Base-by-base conservation (phyloP, 805 yeast genomes). In the Metschnikowia sp. region DNA sequence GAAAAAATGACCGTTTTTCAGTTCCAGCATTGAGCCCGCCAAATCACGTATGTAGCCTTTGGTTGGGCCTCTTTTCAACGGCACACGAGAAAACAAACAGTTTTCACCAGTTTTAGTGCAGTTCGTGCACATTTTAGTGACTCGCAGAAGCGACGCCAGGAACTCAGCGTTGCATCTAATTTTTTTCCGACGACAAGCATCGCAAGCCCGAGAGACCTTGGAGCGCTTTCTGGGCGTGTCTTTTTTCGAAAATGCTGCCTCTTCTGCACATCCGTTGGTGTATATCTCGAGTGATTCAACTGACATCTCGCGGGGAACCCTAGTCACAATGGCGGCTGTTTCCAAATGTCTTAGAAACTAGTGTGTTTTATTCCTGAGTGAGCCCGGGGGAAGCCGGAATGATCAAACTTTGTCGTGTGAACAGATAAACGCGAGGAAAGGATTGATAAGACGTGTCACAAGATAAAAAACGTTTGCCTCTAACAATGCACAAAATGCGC, bases 131-230 rank as follows among this genome's bases (percentile, higher is more conserved):
- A 73, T 62, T 49, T 74, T 75, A 33, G 75, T 67, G n/a, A 82
- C 75, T 9, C 69, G 66, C 55, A 68, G 77, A 15, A 77, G 70
- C 5, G 72, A 64, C 10, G 65, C 40, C 43, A 72, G 71, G 48
- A 76, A 74, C 26, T 75, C 75, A 19, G 86, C 88, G 61, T 86
- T 82, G 66, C 95, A 86, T 45, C 80, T 74, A 19, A 86, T 76
- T 60, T 86, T 86, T 63, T 85, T 84, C 39, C 86, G 73, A 33
- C 94, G 74, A 62, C 94, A 86, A 45, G 84, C 82, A 61, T 86
- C 95, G 61, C 95, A 86, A 2, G 92, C 94, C 44, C 95, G 65
- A 1, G 90, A 84, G 0, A 86, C 89, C 61, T 86, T 86, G 8
- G 85, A 75, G 47, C 91, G 58, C 58, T 84, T 84, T 42, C 86